These are phyloP conservation scores for Henningerozyma blattae DNA, from an alignment of 805 yeast species.

Conservation along the genomic window DNA sequence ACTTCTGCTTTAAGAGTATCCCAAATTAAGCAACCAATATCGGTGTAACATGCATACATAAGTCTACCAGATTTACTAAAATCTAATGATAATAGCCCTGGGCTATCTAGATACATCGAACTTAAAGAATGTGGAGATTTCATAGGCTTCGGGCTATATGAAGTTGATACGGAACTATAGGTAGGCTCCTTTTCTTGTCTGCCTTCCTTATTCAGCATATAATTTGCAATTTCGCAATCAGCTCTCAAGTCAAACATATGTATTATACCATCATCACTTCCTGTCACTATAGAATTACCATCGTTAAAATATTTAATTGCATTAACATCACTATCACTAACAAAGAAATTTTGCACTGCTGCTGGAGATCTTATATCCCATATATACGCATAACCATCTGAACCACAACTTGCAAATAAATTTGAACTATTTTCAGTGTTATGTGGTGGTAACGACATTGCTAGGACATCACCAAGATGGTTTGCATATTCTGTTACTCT, in stretches of 20 bases:
- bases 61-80: conserved; percentile 66
- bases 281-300: conserved; percentile 58
- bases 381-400: conserved; percentile 54
- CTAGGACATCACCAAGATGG: conserved; percentile 62
- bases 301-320: conserved; percentile 53
- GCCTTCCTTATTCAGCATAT: conserved; percentile 22
- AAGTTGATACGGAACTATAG: conserved; percentile 15
- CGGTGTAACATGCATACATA: conserved; percentile 64
- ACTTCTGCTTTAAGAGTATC: conserved; percentile 56
- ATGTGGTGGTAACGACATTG: conserved; percentile 27
- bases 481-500: conserved; percentile 44
- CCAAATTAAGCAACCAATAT: conserved; percentile 66
- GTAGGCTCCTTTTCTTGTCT: conserved; percentile 7
- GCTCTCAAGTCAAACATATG: conserved; percentile 66
- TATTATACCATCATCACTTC: conserved; percentile 68
- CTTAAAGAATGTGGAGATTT: conserved; percentile 7
- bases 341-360: conserved; percentile 38
- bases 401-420: conserved; percentile 49
- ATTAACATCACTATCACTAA: conserved; percentile 55
- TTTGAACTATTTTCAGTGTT: conserved; percentile 11
- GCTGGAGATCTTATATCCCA: conserved; percentile 52
- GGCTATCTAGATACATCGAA: conserved; percentile 34
- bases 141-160: conserved; percentile 14
- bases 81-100: conserved; percentile 65
- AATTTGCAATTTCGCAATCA: conserved; percentile 53